Percentiles rank a stretch among this genome's conserved stretches.
Conservation (phyloP, 2,329 filamentous ascomycete genomes). For the Colletotrichum sp. region DNA sequence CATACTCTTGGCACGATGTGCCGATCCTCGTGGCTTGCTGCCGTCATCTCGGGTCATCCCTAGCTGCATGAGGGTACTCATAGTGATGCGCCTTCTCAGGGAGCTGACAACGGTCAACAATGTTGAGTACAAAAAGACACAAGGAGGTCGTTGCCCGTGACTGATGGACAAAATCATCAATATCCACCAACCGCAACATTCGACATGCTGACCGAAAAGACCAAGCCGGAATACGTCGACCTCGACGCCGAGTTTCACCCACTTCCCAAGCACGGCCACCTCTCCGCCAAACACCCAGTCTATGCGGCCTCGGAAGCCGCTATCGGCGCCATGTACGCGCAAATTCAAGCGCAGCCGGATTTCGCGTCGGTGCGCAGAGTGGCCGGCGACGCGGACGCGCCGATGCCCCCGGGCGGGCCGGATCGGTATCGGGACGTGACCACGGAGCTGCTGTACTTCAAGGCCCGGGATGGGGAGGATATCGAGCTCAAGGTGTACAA, state of each 20-base stretch:
- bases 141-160: not conserved
- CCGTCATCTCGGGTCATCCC: not conserved
- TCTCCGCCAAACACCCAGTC: conserved; percentile 21
- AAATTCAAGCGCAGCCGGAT: conserved; percentile 27
- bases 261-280: conserved; percentile 37
- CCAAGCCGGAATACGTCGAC: conserved; percentile 29
- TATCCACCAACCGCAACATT: not conserved
- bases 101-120: not conserved
- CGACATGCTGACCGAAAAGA: conserved; percentile 26
- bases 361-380: conserved; percentile 28
- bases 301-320: not conserved
- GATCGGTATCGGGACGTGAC: conserved; percentile 34
- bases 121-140: not conserved
- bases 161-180: not conserved
- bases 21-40: not conserved
- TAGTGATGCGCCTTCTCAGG: not conserved
- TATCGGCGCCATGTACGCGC: conserved; percentile 34
- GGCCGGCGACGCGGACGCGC: conserved; percentile 24
- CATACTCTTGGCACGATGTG: not conserved
- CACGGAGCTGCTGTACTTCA: conserved; percentile 31
- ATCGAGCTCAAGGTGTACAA: conserved; percentile 41
- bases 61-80: not conserved
- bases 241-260: conserved; percentile 35
- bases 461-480: conserved; percentile 35
- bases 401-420: conserved; percentile 32